These are phyloP conservation scores for Puccinellia tenuiflora DNA, from an alignment of 176 grass and related monocot genomes.

Conservation along the genomic window DNA sequence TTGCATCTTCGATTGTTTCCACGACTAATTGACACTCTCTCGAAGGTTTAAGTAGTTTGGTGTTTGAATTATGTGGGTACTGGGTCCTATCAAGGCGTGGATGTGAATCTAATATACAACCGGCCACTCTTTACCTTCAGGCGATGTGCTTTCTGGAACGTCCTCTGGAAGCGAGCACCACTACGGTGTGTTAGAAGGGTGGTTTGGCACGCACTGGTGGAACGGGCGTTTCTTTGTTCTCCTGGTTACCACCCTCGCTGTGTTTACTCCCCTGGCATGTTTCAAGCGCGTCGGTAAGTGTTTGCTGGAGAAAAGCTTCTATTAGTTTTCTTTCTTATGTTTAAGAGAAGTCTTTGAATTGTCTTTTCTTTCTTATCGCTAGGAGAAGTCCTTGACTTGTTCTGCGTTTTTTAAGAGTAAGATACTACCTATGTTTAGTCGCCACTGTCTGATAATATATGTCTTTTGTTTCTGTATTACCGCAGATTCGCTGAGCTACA, in stretches of 20 bases:
- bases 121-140: slow-evolving; percentile 11
- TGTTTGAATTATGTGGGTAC: background rate
- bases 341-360: background rate
- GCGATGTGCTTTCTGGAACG: slow-evolving; percentile 92
- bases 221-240: slow-evolving; percentile 77
- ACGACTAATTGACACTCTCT: too few relatives aligned
- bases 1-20: too few relatives aligned
- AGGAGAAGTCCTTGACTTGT: background rate
- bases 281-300: slow-evolving; percentile 86
- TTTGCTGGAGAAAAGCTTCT: background rate
- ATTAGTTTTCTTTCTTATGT: background rate
- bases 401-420: background rate
- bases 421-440: background rate
- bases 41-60: background rate
- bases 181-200: slow-evolving; percentile 85
- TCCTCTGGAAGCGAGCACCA: slow-evolving; percentile 67
- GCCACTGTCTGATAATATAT: background rate
- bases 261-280: slow-evolving; percentile 74
- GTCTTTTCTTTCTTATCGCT: background rate
- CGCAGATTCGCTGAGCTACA: slow-evolving; percentile 93
- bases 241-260: slow-evolving; percentile 47
- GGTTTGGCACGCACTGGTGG: slow-evolving; percentile 94
- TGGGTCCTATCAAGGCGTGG: background rate
- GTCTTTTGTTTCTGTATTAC: slow-evolving; percentile 15
- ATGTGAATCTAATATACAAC: background rate